Evolutionary conservation across 805 yeast species (phyloP).

Genomic region (Candida koratica): DNA sequence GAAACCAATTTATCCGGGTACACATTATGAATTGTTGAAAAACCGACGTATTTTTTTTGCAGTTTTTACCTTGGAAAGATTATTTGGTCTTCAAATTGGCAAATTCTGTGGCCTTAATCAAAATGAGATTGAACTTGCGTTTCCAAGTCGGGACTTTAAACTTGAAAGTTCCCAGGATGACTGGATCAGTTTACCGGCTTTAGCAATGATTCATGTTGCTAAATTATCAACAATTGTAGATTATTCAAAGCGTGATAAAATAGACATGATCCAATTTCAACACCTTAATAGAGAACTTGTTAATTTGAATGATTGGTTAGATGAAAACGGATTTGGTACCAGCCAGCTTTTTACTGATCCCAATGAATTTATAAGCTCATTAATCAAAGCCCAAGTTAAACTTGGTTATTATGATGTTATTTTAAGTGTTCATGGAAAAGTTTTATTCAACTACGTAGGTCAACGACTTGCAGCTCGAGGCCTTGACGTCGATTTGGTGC

Average conservation of each 20-base stretch:
- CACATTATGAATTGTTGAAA: conserved; percentile 43
- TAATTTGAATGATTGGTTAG: conserved; percentile 30
- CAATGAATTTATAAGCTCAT: conserved; percentile 15
- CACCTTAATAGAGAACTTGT: conserved; percentile 31
- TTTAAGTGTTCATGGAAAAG: conserved; percentile 33
- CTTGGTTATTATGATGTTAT: conserved; percentile 38
- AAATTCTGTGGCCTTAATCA: conserved; percentile 34
- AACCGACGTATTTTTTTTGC: conserved; percentile 53
- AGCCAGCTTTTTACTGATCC: conserved; percentile 18
- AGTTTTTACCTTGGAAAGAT: conserved; percentile 50
- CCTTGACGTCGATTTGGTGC: conserved; percentile 27
- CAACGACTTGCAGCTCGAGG: conserved; percentile 26
- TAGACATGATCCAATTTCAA: conserved; percentile 25
- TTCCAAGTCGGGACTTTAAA: conserved; percentile 28
- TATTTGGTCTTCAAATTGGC: conserved; percentile 52
- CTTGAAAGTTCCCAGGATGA: conserved; percentile 36
- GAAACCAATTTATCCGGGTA: conserved; percentile 10
- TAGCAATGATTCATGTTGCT: conserved; percentile 44
- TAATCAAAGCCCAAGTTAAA: conserved; percentile 34
- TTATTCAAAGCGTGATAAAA: conserved; percentile 23
- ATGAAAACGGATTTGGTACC: conserved; percentile 31
- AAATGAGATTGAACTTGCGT: conserved; percentile 34
- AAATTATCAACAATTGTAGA: conserved; percentile 36
- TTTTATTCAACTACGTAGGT: conserved; percentile 32
- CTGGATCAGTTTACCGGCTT: conserved; percentile 47